Evolutionary conservation across 208 protist species (phyloP).

Genomic region (Paratrypanosoma confusum): DNA sequence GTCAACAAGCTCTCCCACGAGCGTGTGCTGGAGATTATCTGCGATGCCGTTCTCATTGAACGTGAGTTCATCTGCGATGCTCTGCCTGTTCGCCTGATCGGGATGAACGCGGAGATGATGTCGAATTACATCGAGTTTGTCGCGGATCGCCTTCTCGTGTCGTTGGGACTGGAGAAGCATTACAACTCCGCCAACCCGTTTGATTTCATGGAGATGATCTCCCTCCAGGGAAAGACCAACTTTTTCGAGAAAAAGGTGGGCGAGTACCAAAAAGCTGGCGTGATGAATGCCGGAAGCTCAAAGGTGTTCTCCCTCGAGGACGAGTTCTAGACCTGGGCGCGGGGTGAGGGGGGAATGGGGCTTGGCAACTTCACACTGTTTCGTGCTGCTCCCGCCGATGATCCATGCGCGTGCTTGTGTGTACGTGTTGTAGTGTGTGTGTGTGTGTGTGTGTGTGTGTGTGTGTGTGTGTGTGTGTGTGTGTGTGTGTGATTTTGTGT

Average conservation of each 20-base stretch:
- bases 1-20: constrained; percentile 84
- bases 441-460: too few species aligned
- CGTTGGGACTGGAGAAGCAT: constrained; percentile 90
- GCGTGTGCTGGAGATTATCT: constrained; percentile 84
- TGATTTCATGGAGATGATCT: constrained; percentile 99
- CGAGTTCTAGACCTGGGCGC: too few species aligned
- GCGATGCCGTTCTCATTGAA: constrained; percentile 93
- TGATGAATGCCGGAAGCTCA: constrained; percentile 76
- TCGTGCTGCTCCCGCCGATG: too few species aligned
- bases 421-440: too few species aligned
- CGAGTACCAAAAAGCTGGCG: constrained; percentile 98
- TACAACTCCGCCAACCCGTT: constrained; percentile 98
- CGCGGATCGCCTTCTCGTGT: constrained; percentile 96
- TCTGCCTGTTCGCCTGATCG: constrained; percentile 97
- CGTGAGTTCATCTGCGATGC: constrained; percentile 96
- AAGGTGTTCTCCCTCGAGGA: constrained; percentile 85
- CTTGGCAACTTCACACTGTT: too few species aligned
- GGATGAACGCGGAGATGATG: constrained; percentile 98
- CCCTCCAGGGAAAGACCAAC: constrained; percentile 98
- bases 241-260: constrained; percentile 99
- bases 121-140: constrained; percentile 99
- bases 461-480: too few species aligned
- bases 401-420: too few species aligned
- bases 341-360: too few species aligned
- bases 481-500: too few species aligned